Evolutionary conservation across 495 filamentous ascomycete species (phyloP).

Genomic region (Hypoxylon lienhwacheense): DNA sequence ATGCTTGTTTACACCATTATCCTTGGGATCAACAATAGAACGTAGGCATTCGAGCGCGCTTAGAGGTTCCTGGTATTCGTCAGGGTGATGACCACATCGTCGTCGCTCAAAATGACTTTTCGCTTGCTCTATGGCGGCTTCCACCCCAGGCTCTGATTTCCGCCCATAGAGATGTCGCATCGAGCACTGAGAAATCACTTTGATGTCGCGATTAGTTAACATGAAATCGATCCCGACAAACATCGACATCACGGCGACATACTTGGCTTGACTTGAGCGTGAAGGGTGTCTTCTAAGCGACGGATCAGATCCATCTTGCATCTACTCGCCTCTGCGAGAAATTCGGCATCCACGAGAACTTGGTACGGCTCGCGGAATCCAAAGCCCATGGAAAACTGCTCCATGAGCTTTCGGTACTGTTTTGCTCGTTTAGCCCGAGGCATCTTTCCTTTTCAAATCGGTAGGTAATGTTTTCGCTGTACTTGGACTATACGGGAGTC

Average conservation of each 20-base stretch:
- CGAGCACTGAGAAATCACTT: constrained; percentile 54
- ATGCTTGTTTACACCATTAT: constrained; percentile 75
- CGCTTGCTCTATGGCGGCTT: constrained; percentile 64
- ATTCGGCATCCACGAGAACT: constrained; percentile 82
- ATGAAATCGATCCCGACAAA: neutral
- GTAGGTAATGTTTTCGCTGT: neutral
- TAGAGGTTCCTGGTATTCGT: constrained; percentile 68
- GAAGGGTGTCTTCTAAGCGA: constrained; percentile 71
- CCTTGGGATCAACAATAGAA: constrained; percentile 74
- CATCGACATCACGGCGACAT: constrained; percentile 31
- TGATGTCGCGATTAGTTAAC: constrained; percentile 5
- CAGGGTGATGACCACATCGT: constrained; percentile 84
- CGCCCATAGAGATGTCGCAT: constrained; percentile 72
- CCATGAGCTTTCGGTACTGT: constrained; percentile 96
- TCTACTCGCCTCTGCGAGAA: constrained; percentile 69
- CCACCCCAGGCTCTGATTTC: constrained; percentile 57
- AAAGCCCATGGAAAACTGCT: constrained; percentile 79
- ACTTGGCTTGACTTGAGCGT: constrained; percentile 85
- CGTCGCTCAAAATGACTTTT: constrained; percentile 75
- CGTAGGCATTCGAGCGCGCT: constrained; percentile 74
- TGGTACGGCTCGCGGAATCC: constrained; percentile 93
- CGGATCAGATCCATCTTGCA: constrained; percentile 81
- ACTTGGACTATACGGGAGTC: neutral
- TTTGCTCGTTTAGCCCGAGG: constrained; percentile 84
- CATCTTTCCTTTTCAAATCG: constrained; percentile 58